Base-by-base conservation (phyloP, 2,329 filamentous ascomycete species). In the Leptodontidium sp. region DNA sequence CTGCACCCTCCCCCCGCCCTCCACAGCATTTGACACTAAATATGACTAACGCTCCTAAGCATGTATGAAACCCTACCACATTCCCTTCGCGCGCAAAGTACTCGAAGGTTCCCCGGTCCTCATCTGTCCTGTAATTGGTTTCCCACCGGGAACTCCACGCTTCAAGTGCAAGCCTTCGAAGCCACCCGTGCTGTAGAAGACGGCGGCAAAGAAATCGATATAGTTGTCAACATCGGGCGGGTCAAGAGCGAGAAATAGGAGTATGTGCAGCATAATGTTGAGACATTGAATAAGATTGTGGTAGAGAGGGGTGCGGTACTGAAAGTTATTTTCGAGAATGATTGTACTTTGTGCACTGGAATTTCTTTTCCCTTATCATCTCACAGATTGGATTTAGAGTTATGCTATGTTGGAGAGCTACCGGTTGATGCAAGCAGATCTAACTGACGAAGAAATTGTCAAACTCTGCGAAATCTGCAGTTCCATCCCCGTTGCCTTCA, bases 311-410 rank as follows among this genome's bases (percentile, higher is more conserved):
- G 82, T 0, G 84, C 82, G 0, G 79, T 82, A 0, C 79, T 89
- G 7, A 90, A 90, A 74, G 86, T 89, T 63, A 90, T 89, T 61
- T 89, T 90, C 65, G 87, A 90, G 72, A 89, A 87, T 71, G 86
- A 88, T 73, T 89, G 68, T 75, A 17, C n/a, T n/a, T n/a, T n/a
- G n/a, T n/a, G n/a, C n/a, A n/a, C n/a, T n/a, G n/a, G n/a, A n/a
- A n/a, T n/a, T n/a, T n/a, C n/a, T n/a, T n/a, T n/a, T n/a, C n/a
- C n/a, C n/a, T n/a, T n/a, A n/a, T n/a, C n/a, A n/a, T n/a, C n/a
- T n/a, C n/a, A n/a, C n/a, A n/a, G n/a, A n/a, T n/a, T n/a, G n/a
- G n/a, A n/a, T n/a, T n/a, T n/a, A n/a, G n/a, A n/a, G n/a, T n/a
- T n/a, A n/a, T n/a, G n/a, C n/a, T n/a, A n/a, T n/a, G n/a, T n/a